phyloP scores from a whole-genome alignment of 2,329 filamentous ascomycete genomes.

The Epichloe uncinata region DNA sequence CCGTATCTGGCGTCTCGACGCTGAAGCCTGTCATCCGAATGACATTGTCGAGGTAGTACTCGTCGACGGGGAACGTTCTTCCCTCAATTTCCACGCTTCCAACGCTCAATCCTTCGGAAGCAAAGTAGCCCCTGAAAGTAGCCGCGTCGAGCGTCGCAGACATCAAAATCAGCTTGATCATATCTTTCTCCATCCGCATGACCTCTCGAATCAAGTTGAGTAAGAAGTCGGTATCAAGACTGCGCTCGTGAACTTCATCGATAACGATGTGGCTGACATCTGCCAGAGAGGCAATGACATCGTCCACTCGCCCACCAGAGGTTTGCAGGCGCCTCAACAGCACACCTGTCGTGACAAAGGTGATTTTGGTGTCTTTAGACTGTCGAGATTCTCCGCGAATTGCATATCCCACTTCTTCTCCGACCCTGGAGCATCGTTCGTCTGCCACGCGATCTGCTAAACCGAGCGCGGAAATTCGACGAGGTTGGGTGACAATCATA shows the following conservation, averaged over 20 bases:
- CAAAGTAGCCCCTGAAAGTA: slow-evolving; percentile 77
- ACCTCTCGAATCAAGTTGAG: slow-evolving; percentile 79
- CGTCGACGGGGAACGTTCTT: slow-evolving; percentile 77
- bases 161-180: slow-evolving; percentile 88
- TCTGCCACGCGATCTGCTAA: slow-evolving; percentile 90
- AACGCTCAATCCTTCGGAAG: slow-evolving; percentile 50
- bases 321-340: slow-evolving; percentile 83
- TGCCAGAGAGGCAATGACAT: slow-evolving; percentile 67
- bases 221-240: slow-evolving; percentile 87
- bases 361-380: slow-evolving; percentile 67
- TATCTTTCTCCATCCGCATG: slow-evolving; percentile 55
- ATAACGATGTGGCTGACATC: slow-evolving; percentile 92
- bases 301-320: slow-evolving; percentile 65
- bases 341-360: slow-evolving; percentile 92
- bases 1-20: slow-evolving; percentile 32
- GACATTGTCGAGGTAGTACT: slow-evolving; percentile 83
- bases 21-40: slow-evolving; percentile 66
- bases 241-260: slow-evolving; percentile 93
- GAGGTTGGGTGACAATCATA: slow-evolving; percentile 90
- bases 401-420: slow-evolving; percentile 79
- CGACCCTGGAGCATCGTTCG: slow-evolving; percentile 69
- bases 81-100: slow-evolving; percentile 78
- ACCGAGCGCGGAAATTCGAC: slow-evolving; percentile 85
- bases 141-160: slow-evolving; percentile 86
- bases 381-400: slow-evolving; percentile 83